Evolutionary conservation across 2,329 filamentous ascomycete species (phyloP).

Genomic region (Cladosporium colombiae): DNA sequence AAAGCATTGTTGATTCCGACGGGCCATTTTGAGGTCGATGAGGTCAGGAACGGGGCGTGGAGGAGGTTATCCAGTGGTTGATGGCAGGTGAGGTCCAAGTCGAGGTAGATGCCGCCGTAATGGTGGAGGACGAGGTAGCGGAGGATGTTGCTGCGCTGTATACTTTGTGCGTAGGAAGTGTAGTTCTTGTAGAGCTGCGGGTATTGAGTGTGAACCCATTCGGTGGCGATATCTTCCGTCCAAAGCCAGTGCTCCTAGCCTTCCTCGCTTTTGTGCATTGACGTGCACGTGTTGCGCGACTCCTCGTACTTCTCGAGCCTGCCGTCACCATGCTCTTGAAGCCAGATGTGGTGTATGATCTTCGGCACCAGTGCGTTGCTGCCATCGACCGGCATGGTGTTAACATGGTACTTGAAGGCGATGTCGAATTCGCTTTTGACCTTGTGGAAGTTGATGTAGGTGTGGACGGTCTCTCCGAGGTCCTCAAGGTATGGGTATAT

Average conservation of each 20-base stretch:
- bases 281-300: constrained; percentile 28
- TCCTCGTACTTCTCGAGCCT: constrained; percentile 24
- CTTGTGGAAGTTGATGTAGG: background rate
- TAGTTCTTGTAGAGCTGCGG: constrained; percentile 31
- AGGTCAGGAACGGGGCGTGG: constrained; percentile 29
- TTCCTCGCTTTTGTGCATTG: constrained; percentile 24
- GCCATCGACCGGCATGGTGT: background rate
- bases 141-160: constrained; percentile 35
- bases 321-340: background rate
- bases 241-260: constrained; percentile 29
- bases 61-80: constrained; percentile 28
- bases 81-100: constrained; percentile 33
- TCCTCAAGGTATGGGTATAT: background rate
- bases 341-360: background rate
- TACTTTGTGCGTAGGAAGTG: constrained; percentile 29
- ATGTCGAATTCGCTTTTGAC: background rate
- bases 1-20: constrained; percentile 37
- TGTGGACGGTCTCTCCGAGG: background rate
- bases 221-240: constrained; percentile 28
- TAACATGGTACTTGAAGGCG: background rate
- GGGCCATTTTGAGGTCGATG: constrained; percentile 28
- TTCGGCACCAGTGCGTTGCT: background rate
- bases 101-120: constrained; percentile 34
- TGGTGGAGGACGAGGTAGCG: constrained; percentile 33
- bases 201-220: constrained; percentile 30